Evolutionary conservation across 2,329 filamentous ascomycete species (phyloP), one percentile per base, ranked within the genome.

Genomic region (Harringtonia lauricola): DNA sequence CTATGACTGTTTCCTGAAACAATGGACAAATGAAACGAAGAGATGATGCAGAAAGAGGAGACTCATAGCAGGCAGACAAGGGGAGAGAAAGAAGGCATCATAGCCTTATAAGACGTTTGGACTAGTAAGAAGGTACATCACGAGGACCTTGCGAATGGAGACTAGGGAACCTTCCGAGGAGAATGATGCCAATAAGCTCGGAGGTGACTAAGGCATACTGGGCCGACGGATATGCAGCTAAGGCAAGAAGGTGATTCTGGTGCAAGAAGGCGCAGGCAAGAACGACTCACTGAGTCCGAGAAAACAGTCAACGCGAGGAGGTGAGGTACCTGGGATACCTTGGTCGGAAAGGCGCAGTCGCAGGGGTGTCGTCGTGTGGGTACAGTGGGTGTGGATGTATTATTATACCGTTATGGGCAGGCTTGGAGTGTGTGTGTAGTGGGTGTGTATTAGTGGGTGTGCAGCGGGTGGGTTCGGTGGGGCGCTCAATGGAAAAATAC

Each of bases 51-150:
- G 10, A 14, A 13, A 31, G 30, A 49, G 29, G 39, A 48, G 46
- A 41, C 29, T 49, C 49, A 29, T 52, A 53, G 47, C 21, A 13
- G 19, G 29, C 15, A 36, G 17, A 8, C 12, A 18, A 47, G 47
- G 42, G 30, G 43, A 42, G 47, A 19, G 48, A 36, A 43, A 47
- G 59, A 65, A 66, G 68, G 58, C 61, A 71, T 72, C 64, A 65
- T 56, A 70, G 66, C 70, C 71, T 75, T 75, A 74, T 75, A 75
- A 36, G 33, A 33, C 28, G 59, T 49, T 54, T 65, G 58, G 31
- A 42, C 33, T 12, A 19, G 58, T 39, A 44, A 50, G 48, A 45
- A 36, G 18, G 51, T 51, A 49, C 50, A 53, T 54, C 51, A 54
- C 53, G 48, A 52, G 9, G 18, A 22, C 17, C 22, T 26, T 26